phyloP scores from a whole-genome alignment of 202 grass and related monocot genomes.

The Zizania palustris region DNA sequence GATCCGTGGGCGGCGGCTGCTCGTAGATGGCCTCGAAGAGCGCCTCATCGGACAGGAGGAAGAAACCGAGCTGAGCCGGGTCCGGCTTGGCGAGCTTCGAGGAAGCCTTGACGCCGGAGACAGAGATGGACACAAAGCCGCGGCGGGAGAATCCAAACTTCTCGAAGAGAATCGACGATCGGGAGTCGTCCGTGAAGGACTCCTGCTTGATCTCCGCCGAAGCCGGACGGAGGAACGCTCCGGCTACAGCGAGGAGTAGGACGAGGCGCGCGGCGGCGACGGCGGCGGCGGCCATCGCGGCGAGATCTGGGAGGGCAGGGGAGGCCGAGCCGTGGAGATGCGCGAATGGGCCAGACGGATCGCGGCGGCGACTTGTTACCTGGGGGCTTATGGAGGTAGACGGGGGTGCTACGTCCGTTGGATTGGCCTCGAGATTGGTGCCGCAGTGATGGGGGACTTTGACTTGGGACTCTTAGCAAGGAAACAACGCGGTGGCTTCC shows the following conservation, averaged over 20 bases:
- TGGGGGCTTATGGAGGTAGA: constrained; percentile 1
- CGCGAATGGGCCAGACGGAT: constrained; percentile 41
- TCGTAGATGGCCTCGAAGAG: constrained; percentile 86
- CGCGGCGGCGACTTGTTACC: neutral
- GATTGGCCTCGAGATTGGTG: constrained; percentile 43
- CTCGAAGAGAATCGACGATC: constrained; percentile 76
- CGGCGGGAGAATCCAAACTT: constrained; percentile 75
- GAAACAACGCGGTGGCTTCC: constrained; percentile 3
- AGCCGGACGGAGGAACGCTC: constrained; percentile 30
- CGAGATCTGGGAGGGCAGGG: constrained; percentile 52
- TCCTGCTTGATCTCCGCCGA: constrained; percentile 84
- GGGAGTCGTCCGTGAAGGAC: constrained; percentile 58
- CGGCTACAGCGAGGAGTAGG: constrained; percentile 39
- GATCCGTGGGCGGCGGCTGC: constrained; percentile 52
- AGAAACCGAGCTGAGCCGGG: constrained; percentile 63
- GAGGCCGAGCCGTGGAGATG: neutral
- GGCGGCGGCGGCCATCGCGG: constrained; percentile 46
- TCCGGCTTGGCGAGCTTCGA: constrained; percentile 40
- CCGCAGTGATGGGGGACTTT: neutral
- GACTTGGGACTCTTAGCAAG: constrained; percentile 35
- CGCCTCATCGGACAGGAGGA: constrained; percentile 82
- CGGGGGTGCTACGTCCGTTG: neutral
- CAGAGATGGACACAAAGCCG: constrained; percentile 51
- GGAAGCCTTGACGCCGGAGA: constrained; percentile 39
- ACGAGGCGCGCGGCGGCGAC: constrained; percentile 41